A percentile compares a stretch with the other conserved stretches of the same genome.
phyloP scores from a whole-genome alignment of 192 early-diverging fungal species.

The Umbelopsis ramanniana region DNA sequence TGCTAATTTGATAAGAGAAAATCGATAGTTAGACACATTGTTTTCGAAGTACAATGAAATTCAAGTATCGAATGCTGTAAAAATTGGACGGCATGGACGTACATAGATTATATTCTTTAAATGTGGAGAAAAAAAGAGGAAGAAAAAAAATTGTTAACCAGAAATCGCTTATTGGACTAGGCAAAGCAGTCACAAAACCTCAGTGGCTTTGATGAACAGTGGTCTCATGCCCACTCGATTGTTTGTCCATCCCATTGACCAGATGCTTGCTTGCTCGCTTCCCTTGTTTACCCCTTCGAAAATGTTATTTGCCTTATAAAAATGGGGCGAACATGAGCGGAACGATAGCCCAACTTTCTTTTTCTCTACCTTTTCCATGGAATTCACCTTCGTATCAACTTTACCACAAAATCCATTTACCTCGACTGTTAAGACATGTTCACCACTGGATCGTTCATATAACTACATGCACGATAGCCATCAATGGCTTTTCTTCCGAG shows the following conservation, averaged over 20 bases:
- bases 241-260: no score
- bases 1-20: conserved; percentile 44
- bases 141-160: conserved; percentile 18
- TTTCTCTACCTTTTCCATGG: background rate
- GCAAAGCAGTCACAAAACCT: background rate
- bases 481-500: conserved; percentile 27
- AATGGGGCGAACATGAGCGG: no score
- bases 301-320: no score
- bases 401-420: background rate
- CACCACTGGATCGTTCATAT: background rate
- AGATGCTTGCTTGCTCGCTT: no score
- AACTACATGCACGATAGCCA: conserved; percentile 1
- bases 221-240: no score
- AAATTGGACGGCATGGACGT: background rate
- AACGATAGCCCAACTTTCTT: background rate
- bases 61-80: background rate
- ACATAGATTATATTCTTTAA: conserved; percentile 23
- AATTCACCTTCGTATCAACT: conserved; percentile 6
- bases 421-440: background rate
- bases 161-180: background rate
- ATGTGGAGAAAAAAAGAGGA: conserved; percentile 17
- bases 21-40: background rate
- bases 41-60: background rate
- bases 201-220: background rate
- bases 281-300: no score